Conservation (phyloP, 306 rosid species). For the Styphnolobium japonicum region DNA sequence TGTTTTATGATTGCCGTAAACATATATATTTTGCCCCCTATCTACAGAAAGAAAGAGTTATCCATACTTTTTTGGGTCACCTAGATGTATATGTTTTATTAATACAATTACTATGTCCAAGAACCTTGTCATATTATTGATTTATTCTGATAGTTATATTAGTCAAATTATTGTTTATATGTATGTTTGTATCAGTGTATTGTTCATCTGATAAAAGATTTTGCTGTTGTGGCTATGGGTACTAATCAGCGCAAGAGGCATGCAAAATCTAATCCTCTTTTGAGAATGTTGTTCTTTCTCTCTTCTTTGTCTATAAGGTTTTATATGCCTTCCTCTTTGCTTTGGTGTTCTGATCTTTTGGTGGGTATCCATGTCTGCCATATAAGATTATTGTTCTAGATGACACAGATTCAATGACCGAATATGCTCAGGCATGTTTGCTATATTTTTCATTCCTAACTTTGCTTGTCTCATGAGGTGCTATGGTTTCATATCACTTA, state of each 20-base stretch:
- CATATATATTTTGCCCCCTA: not conserved
- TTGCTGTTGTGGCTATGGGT: slow-evolving; percentile 86
- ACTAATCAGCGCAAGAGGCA: slow-evolving; percentile 54
- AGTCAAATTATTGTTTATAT: not conserved
- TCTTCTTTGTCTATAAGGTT: not conserved
- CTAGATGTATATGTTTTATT: not conserved
- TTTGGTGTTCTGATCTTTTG: slow-evolving; percentile 24
- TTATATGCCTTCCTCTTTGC: not conserved
- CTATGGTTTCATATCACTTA: not conserved
- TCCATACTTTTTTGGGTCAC: not conserved
- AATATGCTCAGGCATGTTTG: slow-evolving; percentile 87
- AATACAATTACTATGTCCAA: not conserved
- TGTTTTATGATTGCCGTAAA: not conserved
- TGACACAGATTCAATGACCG: slow-evolving; percentile 98
- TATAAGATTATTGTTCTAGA: slow-evolving; percentile 90
- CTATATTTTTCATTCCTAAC: not conserved
- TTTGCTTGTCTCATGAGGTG: not conserved
- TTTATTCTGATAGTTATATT: not conserved
- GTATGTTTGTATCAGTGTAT: too few relatives aligned
- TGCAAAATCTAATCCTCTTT: not conserved
- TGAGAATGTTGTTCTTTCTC: not conserved
- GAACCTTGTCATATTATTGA: not conserved
- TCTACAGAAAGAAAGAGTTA: not conserved
- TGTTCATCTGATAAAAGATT: slow-evolving; percentile 83
- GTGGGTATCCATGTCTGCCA: slow-evolving; percentile 88